A percentile compares a stretch with the other conserved stretches of the same genome.
Conservation (phyloP, 768 basidiomycete genomes). For the Rhodotorula paludigena region DNA sequence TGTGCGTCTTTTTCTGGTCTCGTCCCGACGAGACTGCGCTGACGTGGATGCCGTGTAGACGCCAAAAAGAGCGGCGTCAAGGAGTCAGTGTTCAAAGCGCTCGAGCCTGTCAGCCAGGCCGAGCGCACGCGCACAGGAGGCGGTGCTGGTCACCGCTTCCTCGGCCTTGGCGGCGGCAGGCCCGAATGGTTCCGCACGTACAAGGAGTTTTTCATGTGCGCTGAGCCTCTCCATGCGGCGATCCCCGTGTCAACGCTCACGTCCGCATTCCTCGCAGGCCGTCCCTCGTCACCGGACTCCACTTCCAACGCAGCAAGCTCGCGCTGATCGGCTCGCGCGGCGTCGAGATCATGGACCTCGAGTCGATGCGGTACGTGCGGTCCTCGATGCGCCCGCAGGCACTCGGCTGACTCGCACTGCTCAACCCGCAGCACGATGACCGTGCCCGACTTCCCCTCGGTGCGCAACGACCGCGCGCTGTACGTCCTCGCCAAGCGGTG, state of each 20-base stretch:
- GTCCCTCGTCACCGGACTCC: constrained; percentile 63
- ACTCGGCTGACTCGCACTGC: neutral
- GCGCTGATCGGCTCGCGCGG: constrained; percentile 89
- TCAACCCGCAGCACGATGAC: constrained; percentile 79
- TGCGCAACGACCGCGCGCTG: constrained; percentile 61
- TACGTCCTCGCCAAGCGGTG: constrained; percentile 71
- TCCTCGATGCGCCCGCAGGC: neutral
- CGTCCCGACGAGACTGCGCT: neutral
- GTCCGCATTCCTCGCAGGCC: neutral
- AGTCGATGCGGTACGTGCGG: constrained; percentile 56
- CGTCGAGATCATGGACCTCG: constrained; percentile 96
- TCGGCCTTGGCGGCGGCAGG: constrained; percentile 67
- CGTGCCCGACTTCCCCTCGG: constrained; percentile 48
- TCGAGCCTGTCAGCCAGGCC: constrained; percentile 83
- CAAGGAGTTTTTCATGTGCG: constrained; percentile 52
- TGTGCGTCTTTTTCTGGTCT: constrained; percentile 44
- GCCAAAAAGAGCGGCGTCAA: constrained; percentile 92
- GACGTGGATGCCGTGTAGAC: neutral
- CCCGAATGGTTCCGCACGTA: constrained; percentile 95
- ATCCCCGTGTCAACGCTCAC: neutral
- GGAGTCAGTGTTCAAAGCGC: constrained; percentile 89
- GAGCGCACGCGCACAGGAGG: constrained; percentile 73
- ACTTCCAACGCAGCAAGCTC: constrained; percentile 84
- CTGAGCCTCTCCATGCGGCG: no score
- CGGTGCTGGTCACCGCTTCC: constrained; percentile 49